These are phyloP conservation scores for Fragilaria crotonensis DNA, from an alignment of 108 stramenopile species.

Conservation along the genomic window DNA sequence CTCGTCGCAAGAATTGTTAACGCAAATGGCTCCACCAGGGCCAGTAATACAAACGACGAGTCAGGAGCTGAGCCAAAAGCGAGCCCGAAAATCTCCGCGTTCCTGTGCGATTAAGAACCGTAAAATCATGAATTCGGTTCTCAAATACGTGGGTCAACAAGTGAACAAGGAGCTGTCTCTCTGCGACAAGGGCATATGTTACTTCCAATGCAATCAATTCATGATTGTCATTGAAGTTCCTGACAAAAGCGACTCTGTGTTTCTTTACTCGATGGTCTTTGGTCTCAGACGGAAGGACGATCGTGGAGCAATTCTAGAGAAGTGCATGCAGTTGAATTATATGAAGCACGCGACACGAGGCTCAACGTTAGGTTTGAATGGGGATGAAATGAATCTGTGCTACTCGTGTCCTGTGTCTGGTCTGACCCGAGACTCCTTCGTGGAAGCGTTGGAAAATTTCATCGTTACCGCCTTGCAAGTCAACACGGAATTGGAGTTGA, in stretches of 20 bases:
- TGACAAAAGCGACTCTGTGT: constrained; percentile 4
- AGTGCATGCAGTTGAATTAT: constrained; percentile 19
- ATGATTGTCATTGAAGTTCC: constrained; percentile 17
- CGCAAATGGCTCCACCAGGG: too few species aligned
- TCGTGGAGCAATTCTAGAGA: constrained; percentile 2
- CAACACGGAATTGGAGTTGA: constrained; percentile 1
- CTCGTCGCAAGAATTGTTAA: too few species aligned
- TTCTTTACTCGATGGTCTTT: constrained; percentile 17
- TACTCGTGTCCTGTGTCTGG: constrained; percentile 8
- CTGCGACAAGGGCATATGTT: constrained; percentile 12
- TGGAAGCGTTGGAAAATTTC: constrained; percentile 20
- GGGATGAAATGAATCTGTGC: constrained; percentile 20
- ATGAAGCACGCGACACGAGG: constrained; percentile 12
- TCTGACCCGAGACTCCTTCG: constrained; percentile 7
- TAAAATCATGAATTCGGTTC: constrained; percentile 6
- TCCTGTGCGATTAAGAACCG: too few species aligned
- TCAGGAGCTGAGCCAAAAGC: too few species aligned
- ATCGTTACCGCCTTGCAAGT: constrained; percentile 14
- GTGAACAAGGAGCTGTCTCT: constrained; percentile 10
- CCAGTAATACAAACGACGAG: too few species aligned
- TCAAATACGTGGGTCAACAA: constrained; percentile 7
- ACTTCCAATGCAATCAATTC: constrained; percentile 20
- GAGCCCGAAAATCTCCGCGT: too few species aligned
- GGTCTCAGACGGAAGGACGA: constrained; percentile 4
- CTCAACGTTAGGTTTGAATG: constrained; percentile 10